Evolutionary conservation across 129 eudicot genomes (phyloP), one percentile per base, ranked within the genome.

Genomic region (Ambrosia trifida): DNA sequence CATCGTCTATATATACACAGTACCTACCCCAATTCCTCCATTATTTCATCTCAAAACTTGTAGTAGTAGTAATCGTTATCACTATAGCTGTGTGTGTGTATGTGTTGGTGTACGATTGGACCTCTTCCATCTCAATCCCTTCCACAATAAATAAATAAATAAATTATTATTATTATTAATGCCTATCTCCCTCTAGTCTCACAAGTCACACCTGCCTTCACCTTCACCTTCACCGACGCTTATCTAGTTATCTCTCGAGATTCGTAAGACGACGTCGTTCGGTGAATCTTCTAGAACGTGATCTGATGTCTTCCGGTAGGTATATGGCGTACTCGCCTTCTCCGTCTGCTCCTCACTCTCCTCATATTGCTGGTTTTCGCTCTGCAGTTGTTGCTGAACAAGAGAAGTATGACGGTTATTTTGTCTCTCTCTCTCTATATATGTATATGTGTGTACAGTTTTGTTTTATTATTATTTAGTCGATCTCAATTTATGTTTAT

Each of bases 271-370:
- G 40, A 2, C 2, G 3, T 46, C 35, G 45, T 7, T 28, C 18
- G 40, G 31, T 62, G 24, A 35, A 51, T n/a, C 57, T 52, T 70
- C 20, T 5, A 7, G 3, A 46, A 35, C 75, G 62, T 54, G 70
- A 79, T 66, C 70, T 60, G 46, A 83, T 83, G 87, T 79, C 87
- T 68, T 83, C 87, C 64, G 78, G 87, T 33, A 83, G 88, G 69
- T 83, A 83, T 56, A 83, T 83, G 88, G 85, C 85, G 5, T 83
- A 80, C 82, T 83, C 88, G 20, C 88, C 88, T 0, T 83, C 88
- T 17, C 88, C 84, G 3, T 83, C 87, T 2, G 82, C 87, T 2
- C 82, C 85, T 83, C 88, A 76, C 75, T 80, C 88, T 60, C 87
- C 80, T 43, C 83, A 80, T 33, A 62, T 80, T 76, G 72, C 72